Evolutionary conservation across 2,329 filamentous ascomycete genomes (phyloP).

Genomic region (Cyanodermella asteris): DNA sequence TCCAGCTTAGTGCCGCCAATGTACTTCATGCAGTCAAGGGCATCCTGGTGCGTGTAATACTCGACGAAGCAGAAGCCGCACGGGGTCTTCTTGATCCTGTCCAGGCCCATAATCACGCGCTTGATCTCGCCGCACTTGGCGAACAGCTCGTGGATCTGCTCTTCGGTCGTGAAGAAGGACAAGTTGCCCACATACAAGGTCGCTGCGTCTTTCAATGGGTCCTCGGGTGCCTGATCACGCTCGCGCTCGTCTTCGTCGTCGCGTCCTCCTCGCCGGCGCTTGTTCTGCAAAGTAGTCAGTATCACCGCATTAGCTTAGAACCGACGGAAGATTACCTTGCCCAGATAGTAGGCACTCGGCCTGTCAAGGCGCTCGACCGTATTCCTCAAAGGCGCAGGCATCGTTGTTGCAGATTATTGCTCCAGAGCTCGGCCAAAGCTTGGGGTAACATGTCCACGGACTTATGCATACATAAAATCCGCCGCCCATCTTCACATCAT

Average conservation of each 20-base stretch:
- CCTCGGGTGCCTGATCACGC: slow-evolving; percentile 39
- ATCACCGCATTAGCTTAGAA: slow-evolving; percentile 1
- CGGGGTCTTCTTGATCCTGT: slow-evolving; percentile 90
- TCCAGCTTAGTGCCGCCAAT: slow-evolving; percentile 95
- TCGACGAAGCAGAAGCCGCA: slow-evolving; percentile 99
- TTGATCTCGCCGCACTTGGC: slow-evolving; percentile 96
- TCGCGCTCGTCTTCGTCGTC: slow-evolving; percentile 33
- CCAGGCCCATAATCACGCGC: slow-evolving; percentile 89
- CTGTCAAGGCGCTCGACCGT: slow-evolving; percentile 85
- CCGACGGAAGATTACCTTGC: slow-evolving; percentile 37
- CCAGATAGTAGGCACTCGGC: slow-evolving; percentile 81
- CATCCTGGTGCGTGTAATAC: slow-evolving; percentile 95
- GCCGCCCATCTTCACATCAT: too few species aligned
- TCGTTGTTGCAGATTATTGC: slow-evolving; percentile 10
- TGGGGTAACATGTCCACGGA: too few species aligned
- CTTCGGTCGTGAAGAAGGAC: slow-evolving; percentile 97
- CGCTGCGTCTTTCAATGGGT: slow-evolving; percentile 67
- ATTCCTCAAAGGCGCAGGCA: slow-evolving; percentile 30
- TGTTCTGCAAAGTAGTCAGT: slow-evolving; percentile 33
- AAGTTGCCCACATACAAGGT: slow-evolving; percentile 97
- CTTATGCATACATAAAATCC: too few species aligned
- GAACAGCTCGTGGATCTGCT: slow-evolving; percentile 95
- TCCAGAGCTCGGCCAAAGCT: background rate
- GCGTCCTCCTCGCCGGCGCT: slow-evolving; percentile 40
- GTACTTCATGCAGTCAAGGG: slow-evolving; percentile 95